Conservation (phyloP, 1,139 yeast species). For the Kodamaea suecica region DNA sequence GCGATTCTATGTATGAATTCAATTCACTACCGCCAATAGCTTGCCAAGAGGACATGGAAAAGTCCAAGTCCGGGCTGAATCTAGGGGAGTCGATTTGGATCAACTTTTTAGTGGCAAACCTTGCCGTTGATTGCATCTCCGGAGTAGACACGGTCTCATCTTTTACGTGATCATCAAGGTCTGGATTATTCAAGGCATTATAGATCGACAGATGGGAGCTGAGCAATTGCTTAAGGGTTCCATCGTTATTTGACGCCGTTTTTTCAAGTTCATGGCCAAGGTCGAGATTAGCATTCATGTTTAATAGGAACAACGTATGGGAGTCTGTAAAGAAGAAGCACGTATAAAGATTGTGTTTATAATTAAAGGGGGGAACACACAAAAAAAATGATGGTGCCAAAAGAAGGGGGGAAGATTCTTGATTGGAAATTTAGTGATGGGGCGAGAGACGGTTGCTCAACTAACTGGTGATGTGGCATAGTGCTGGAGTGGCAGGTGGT, state of each 20-base stretch:
- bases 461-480: too few relatives aligned
- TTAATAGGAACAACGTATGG: background rate
- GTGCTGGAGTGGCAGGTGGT: too few relatives aligned
- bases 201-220: constrained; percentile 40
- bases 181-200: constrained; percentile 41
- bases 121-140: too few relatives aligned
- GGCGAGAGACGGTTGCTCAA: too few relatives aligned
- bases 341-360: background rate
- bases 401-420: background rate
- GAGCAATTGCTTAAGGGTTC: constrained; percentile 20
- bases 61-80: constrained; percentile 14
- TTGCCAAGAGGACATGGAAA: constrained; percentile 22
- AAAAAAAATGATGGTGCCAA: background rate
- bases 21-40: constrained; percentile 13
- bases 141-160: too few relatives aligned
- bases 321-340: background rate
- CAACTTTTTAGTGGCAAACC: too few relatives aligned
- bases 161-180: constrained; percentile 18
- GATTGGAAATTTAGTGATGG: too few relatives aligned
- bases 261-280: background rate
- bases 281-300: background rate
- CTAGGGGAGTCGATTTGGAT: constrained; percentile 3
- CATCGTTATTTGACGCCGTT: background rate
- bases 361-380: background rate
- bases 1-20: too few relatives aligned